Base-by-base conservation (phyloP, 129 eudicot species). In the Ambrosia trifida region DNA sequence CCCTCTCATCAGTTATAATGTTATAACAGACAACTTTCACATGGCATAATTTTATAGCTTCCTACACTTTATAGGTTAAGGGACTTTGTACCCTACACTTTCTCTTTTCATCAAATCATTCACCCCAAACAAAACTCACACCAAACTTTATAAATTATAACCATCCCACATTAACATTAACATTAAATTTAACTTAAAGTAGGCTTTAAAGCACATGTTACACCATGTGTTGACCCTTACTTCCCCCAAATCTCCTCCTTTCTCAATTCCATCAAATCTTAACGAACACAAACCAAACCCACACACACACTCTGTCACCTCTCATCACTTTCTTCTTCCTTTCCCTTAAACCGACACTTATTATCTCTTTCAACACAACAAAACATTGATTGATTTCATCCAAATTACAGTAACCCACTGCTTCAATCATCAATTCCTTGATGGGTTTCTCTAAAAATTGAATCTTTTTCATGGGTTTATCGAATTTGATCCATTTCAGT, bases 301-400 rank as follows among this genome's bases (percentile, higher is more conserved):
- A 44, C 69, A 4, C 74, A 74, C 72, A 57, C 72, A 57, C 80
- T 8, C 79, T 41, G 66, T 52, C 79, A 41, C 65, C 72, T 28
- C 14, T 49, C 31, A 16, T 30, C 47, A 31, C 68, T 28, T 32
- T 67, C 74, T 19, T 45, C 59, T 16, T 38, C 79, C 4, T 75
- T 28, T 41, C 67, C 73, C 44, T 33, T 69, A 59, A 76, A 60
- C 75, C 80, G 80, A 76, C 75, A 76, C 33, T 68, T 58, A 13
- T 45, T 31, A 12, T 12, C 65, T 11, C 35, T 40, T 11, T 30
- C 18, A 11, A 4, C 11, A 35, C 33, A 1, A 5, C 43, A 45
- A 17, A n/a, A n/a, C 28, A 24, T 24, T 24, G 28, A 57, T 53
- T 7, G 9, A 57, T 33, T 76, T 35, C 33, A 59, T 68, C 68